Percentiles rank a stretch among this genome's conserved stretches.
These are phyloP conservation scores for Aureobasidium sp. DNA, from an alignment of 2,329 filamentous ascomycete species.

Conservation along the genomic window DNA sequence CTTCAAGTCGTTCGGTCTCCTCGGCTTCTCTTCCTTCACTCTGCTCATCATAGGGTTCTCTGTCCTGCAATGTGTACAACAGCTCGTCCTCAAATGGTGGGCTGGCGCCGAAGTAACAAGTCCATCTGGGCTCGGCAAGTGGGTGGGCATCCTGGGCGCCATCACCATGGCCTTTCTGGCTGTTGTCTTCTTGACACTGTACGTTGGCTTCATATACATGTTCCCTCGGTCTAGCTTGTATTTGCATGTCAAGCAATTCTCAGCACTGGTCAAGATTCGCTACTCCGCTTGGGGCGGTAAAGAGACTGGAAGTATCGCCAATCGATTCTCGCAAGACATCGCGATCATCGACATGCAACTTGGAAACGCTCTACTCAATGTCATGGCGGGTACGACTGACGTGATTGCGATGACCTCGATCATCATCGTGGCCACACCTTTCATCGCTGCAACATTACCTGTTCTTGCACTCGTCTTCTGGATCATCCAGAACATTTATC, in stretches of 20 bases:
- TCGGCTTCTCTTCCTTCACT: neutral
- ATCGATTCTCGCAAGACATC: slow-evolving; percentile 44
- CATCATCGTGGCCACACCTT: slow-evolving; percentile 34
- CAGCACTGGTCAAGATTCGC: slow-evolving; percentile 15
- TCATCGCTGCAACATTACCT: slow-evolving; percentile 35
- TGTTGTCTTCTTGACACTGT: neutral
- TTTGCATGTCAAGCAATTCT: slow-evolving; percentile 17
- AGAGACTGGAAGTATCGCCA: slow-evolving; percentile 22
- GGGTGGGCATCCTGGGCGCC: slow-evolving; percentile 7
- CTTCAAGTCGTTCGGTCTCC: slow-evolving; percentile 10
- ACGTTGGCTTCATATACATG: slow-evolving; percentile 11
- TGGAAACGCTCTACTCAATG: slow-evolving; percentile 12
- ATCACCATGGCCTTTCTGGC: slow-evolving; percentile 6
- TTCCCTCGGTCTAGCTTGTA: slow-evolving; percentile 17
- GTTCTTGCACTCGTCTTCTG: slow-evolving; percentile 27
- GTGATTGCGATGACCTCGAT: neutral
- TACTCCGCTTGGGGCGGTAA: slow-evolving; percentile 15
- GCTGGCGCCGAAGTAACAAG: slow-evolving; percentile 29
- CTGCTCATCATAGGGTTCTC: neutral
- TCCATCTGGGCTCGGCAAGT: neutral
- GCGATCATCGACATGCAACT: slow-evolving; percentile 41
- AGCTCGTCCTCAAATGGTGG: slow-evolving; percentile 17
- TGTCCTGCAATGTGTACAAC: slow-evolving; percentile 6
- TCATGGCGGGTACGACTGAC: slow-evolving; percentile 9
- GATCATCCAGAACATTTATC: slow-evolving; percentile 40